phyloP scores from a whole-genome alignment of 2,329 filamentous ascomycete genomes.

The Mycosphaerella sp. region DNA sequence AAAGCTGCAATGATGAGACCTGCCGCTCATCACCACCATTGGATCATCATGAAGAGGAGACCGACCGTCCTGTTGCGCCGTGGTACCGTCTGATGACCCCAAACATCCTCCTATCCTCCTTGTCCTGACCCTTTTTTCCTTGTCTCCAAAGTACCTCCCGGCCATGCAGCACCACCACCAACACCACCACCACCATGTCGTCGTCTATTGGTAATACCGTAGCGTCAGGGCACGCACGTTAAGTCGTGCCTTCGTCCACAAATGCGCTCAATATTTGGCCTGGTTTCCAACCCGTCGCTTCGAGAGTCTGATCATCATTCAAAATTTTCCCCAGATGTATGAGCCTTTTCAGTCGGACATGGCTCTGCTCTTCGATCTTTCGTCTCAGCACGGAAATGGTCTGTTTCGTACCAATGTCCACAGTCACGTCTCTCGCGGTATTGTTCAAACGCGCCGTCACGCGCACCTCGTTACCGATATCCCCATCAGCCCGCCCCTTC shows the following conservation, averaged over 20 bases:
- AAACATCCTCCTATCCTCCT: neutral
- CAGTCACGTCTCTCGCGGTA: constrained; percentile 34
- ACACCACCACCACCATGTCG: too few relatives aligned
- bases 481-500: constrained; percentile 31
- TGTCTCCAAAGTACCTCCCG: neutral
- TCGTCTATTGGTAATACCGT: too few relatives aligned
- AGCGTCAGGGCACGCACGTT: too few relatives aligned
- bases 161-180: too few relatives aligned
- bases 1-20: neutral
- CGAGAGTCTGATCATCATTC: constrained; percentile 59
- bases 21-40: neutral
- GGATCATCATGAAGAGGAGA: neutral
- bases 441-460: constrained; percentile 34
- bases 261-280: constrained; percentile 73
- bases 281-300: constrained; percentile 66
- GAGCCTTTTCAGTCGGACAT: constrained; percentile 60
- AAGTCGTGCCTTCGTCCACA: constrained; percentile 36
- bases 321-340: constrained; percentile 77
- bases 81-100: constrained; percentile 8
- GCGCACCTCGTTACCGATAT: constrained; percentile 28
- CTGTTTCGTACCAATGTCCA: constrained; percentile 40
- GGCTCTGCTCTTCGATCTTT: constrained; percentile 57
- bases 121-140: neutral
- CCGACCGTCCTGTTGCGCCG: constrained; percentile 12
- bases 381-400: constrained; percentile 57